Percentiles rank a stretch among this genome's conserved stretches.
Evolutionary conservation across 1,139 yeast genomes (phyloP).

Genomic region (Magnusiomyces ingens): DNA sequence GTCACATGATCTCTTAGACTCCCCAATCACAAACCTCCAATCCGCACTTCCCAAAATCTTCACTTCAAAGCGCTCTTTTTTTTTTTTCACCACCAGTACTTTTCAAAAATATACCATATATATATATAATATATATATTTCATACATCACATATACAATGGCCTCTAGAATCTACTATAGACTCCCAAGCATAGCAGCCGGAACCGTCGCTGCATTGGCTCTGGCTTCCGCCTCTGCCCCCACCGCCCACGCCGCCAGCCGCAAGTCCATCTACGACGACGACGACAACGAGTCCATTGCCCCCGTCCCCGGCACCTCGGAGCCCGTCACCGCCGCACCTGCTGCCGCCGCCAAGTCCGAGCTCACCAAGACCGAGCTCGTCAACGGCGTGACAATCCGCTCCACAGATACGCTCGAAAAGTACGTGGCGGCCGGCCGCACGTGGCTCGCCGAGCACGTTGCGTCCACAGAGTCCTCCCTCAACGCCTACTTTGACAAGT

Average conservation of each 20-base stretch:
- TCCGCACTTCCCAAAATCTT: no score
- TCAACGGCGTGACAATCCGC: slow-evolving; percentile 55
- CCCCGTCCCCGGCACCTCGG: slow-evolving; percentile 50
- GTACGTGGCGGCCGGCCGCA: slow-evolving; percentile 44
- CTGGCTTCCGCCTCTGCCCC: slow-evolving; percentile 18
- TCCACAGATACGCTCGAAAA: slow-evolving; percentile 46
- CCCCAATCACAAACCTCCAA: no score
- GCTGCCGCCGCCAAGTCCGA: no score
- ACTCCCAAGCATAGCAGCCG: not conserved
- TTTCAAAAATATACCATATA: no score
- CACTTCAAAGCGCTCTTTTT: no score
- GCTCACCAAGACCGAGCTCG: slow-evolving; percentile 34
- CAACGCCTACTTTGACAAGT: slow-evolving; percentile 42
- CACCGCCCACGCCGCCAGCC: slow-evolving; percentile 24
- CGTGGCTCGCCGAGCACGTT: slow-evolving; percentile 30
- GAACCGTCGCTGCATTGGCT: slow-evolving; percentile 13
- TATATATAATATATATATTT: no score
- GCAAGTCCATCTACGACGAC: slow-evolving; percentile 57
- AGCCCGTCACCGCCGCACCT: slow-evolving; percentile 43
- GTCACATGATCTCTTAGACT: no score
- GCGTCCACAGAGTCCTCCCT: slow-evolving; percentile 35
- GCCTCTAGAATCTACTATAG: no score
- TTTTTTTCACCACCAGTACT: no score
- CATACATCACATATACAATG: no score
- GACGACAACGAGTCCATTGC: slow-evolving; percentile 31